Percentiles rank a stretch among this genome's conserved stretches.
Conservation (phyloP, 768 basidiomycete genomes). For the Dentipellis fragilis region DNA sequence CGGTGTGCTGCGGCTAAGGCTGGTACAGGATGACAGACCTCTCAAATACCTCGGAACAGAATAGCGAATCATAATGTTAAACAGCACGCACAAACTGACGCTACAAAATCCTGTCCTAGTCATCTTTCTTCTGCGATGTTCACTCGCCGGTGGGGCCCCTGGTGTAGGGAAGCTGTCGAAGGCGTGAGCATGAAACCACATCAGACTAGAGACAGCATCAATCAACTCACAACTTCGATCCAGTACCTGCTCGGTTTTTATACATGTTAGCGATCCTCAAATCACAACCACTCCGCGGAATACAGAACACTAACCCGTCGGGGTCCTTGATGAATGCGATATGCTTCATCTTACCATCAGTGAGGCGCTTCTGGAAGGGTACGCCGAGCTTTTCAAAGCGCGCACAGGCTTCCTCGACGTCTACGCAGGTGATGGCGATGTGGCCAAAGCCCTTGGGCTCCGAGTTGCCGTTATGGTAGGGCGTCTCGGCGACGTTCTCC, state of each 20-base stretch:
- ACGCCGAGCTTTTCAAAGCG: conserved; percentile 77
- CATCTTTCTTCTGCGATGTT: background rate
- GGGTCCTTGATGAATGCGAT: conserved; percentile 84
- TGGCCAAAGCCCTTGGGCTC: conserved; percentile 83
- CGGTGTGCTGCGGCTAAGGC: no score
- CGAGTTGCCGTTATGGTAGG: conserved; percentile 79
- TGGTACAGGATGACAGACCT: no score
- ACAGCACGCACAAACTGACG: no score
- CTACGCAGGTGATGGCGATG: conserved; percentile 76
- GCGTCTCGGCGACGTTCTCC: conserved; percentile 73
- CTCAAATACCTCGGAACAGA: no score
- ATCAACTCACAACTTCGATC: conserved; percentile 13
- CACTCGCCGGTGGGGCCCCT: background rate
- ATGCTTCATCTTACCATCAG: conserved; percentile 78
- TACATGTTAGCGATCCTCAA: background rate
- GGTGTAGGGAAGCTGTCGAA: background rate
- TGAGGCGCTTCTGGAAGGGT: conserved; percentile 76
- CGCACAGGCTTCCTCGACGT: conserved; percentile 75
- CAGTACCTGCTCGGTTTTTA: conserved; percentile 3
- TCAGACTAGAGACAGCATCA: background rate
- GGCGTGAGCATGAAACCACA: background rate
- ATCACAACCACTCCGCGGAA: background rate
- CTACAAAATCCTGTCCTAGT: no score
- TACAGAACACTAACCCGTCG: conserved; percentile 44
- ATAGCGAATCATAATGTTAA: no score